These are phyloP conservation scores for Didymella segeticola DNA, from an alignment of 2,329 filamentous ascomycete genomes.

Conservation along the genomic window DNA sequence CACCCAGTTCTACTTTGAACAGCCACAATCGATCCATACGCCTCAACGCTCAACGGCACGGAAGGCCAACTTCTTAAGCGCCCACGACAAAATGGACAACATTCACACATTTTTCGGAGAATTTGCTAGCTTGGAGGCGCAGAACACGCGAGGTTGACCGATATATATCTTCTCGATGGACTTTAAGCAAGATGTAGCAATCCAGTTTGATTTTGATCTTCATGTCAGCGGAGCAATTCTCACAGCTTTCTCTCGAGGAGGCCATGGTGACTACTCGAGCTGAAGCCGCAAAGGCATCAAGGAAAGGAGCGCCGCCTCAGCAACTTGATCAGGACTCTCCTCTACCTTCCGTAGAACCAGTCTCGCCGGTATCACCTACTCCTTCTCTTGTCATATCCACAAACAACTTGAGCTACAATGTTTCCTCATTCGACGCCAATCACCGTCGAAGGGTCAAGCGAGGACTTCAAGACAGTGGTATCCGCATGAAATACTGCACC, in stretches of 20 bases:
- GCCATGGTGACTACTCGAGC: constrained; percentile 49
- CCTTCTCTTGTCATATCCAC: constrained; percentile 44
- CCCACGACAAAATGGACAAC: constrained; percentile 33
- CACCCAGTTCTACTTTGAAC: constrained; percentile 33
- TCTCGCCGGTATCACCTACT: constrained; percentile 33
- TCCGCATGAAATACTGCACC: constrained; percentile 46
- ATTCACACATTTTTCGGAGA: constrained; percentile 22
- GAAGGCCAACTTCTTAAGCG: constrained; percentile 40
- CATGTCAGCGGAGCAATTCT: constrained; percentile 48
- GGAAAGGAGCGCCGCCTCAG: constrained; percentile 23
- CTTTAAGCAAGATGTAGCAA: constrained; percentile 21
- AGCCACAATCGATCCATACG: constrained; percentile 40
- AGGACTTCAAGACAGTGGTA: constrained; percentile 44
- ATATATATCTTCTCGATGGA: constrained; percentile 41
- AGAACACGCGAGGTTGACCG: constrained; percentile 19
- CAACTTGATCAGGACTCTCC: constrained; percentile 32
- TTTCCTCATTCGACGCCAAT: constrained; percentile 40
- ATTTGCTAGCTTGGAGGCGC: constrained; percentile 12
- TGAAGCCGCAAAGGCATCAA: constrained; percentile 40
- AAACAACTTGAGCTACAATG: constrained; percentile 44
- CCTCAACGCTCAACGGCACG: constrained; percentile 41
- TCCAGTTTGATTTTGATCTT: constrained; percentile 26
- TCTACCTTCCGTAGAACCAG: constrained; percentile 30
- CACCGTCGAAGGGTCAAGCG: constrained; percentile 40
- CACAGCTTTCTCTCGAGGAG: constrained; percentile 46